These are phyloP conservation scores for Alternaria triticimaculans DNA, from an alignment of 2,329 filamentous ascomycete species.

Conservation along the genomic window DNA sequence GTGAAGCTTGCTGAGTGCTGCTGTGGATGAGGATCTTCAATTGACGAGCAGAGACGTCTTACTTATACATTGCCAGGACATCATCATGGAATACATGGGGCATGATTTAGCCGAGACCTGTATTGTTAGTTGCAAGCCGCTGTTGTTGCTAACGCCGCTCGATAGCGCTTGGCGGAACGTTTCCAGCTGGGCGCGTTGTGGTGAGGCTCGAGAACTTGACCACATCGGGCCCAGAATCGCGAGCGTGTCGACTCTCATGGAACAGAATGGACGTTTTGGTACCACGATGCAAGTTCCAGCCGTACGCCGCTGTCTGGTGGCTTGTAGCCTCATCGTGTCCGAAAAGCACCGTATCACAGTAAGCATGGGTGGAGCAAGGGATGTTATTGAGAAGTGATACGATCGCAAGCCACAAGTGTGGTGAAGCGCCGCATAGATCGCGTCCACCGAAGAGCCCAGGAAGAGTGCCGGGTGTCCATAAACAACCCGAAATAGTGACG, in stretches of 20 bases:
- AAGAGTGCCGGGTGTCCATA: neutral
- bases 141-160: conserved; percentile 4
- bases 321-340: conserved; percentile 12
- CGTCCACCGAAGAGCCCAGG: conserved; percentile 4
- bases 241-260: neutral
- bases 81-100: conserved; percentile 1
- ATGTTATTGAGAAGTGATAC: conserved; percentile 4
- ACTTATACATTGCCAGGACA: conserved; percentile 16
- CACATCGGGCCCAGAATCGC: neutral
- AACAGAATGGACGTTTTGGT: conserved; percentile 6
- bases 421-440: conserved; percentile 5
- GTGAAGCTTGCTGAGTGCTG: conserved; percentile 11
- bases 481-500: conserved; percentile 18
- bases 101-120: conserved; percentile 1
- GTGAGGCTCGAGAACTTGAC: conserved; percentile 4
- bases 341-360: conserved; percentile 10
- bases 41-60: conserved; percentile 15
- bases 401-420: conserved; percentile 6
- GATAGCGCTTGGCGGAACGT: neutral
- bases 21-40: conserved; percentile 17
- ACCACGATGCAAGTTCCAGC: conserved; percentile 1
- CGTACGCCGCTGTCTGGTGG: conserved; percentile 17
- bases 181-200: neutral
- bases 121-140: conserved; percentile 11
- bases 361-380: conserved; percentile 15